These are phyloP conservation scores for Calonectria honghensis DNA, from an alignment of 2,329 filamentous ascomycete genomes.

Conservation along the genomic window DNA sequence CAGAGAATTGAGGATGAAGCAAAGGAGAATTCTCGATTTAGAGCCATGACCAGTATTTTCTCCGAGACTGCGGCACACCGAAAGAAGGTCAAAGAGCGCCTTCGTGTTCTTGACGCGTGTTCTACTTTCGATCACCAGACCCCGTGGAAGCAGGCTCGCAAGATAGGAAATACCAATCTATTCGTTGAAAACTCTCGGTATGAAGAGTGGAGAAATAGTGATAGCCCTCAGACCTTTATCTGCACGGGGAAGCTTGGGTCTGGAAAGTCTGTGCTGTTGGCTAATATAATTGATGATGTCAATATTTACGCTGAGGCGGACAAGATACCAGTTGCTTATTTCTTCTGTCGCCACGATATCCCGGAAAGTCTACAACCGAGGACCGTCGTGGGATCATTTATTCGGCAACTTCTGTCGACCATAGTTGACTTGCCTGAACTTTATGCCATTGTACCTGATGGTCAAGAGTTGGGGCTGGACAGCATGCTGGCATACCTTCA, in stretches of 20 bases:
- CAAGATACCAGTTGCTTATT: slow-evolving; percentile 52
- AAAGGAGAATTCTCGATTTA: slow-evolving; percentile 52
- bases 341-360: slow-evolving; percentile 59
- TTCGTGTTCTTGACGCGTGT: slow-evolving; percentile 61
- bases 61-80: neutral
- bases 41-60: slow-evolving; percentile 23
- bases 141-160: slow-evolving; percentile 65
- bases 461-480: neutral
- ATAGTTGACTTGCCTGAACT: neutral
- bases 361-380: slow-evolving; percentile 53
- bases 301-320: slow-evolving; percentile 42
- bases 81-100: slow-evolving; percentile 36
- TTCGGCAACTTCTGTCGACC: slow-evolving; percentile 59
- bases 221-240: slow-evolving; percentile 55
- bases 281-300: slow-evolving; percentile 65
- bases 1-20: slow-evolving; percentile 46
- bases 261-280: slow-evolving; percentile 66
- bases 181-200: slow-evolving; percentile 46
- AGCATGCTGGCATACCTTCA: slow-evolving; percentile 7
- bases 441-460: neutral
- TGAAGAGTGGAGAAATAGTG: slow-evolving; percentile 41
- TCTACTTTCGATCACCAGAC: slow-evolving; percentile 64
- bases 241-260: slow-evolving; percentile 64
- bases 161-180: slow-evolving; percentile 60
- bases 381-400: slow-evolving; percentile 58